Evolutionary conservation across 1,284 basidiomycete species (phyloP), one percentile per base, ranked within the genome.

Genomic region (Uromyces viciae-fabae): DNA sequence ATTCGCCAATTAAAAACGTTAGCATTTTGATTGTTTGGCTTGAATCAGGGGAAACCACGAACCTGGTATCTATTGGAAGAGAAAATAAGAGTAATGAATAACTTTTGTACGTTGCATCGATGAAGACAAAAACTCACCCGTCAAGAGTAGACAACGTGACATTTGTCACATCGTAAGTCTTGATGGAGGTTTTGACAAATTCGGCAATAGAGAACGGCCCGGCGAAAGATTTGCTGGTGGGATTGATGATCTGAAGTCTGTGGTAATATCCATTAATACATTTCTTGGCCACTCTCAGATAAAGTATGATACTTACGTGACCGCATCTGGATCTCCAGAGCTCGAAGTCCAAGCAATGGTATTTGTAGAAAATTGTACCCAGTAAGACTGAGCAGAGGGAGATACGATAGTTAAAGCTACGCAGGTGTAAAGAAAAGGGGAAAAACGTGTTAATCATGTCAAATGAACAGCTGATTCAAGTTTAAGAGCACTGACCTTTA

Each of bases 331-430:
- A 40, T 79, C 77, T 33, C 68, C 68, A 19, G 77, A 62, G 11
- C 25, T 22, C 3, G 17, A 5, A 14, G 22, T 15, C 77, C 77
- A 79, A 19, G 77, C 66, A 71, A 79, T 79, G 40, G 77, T 79
- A 31, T 79, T 79, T 52, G 77, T 79, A 5, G n/a, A 33, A 25
- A 62, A 71, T 46, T 79, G 77, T 9, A 79, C 77, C 77, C 77
- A 79, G 56, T 79, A 79, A n/a, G 64, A 72, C 22, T 49, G 28
- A n/a, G 25, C 64, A 54, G 77, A 79, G 25, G 77, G 77, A 8
- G 66, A 68, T 14, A 36, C 72, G n/a, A 79, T 42, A 31, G 31
- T 79, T 4, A 79, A 36, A 4, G 77, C 77, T 79, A 14, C n/a
- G n/a, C n/a, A n/a, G n/a, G 25, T 42, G n/a, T 28, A 15, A 36